Conservation (phyloP, 192 early-diverging fungal species). For the Gigaspora rosea region DNA sequence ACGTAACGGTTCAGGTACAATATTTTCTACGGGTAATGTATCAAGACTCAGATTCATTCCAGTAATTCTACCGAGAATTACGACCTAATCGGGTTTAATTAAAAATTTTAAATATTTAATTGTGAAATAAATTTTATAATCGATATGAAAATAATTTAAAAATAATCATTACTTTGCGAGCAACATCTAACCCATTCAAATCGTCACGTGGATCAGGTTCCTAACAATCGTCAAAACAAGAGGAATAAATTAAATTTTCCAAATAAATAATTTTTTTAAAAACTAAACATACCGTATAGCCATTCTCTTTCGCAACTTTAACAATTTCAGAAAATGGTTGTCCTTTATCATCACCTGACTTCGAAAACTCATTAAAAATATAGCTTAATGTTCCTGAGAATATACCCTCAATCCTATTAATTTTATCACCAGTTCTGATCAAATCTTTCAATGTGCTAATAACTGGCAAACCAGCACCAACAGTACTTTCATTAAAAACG, state of each 20-base stretch:
- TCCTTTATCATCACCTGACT: slow-evolving; percentile 46
- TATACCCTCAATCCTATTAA: slow-evolving; percentile 93
- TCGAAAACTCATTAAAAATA: slow-evolving; percentile 97
- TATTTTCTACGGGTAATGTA: slow-evolving; percentile 90
- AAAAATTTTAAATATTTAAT: slow-evolving; percentile 7
- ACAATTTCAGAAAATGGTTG: slow-evolving; percentile 89
- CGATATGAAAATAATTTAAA: slow-evolving; percentile 5
- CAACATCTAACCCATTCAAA: slow-evolving; percentile 98
- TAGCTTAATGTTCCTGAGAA: slow-evolving; percentile 97
- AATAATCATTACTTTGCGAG: slow-evolving; percentile 76
- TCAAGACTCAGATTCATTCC: slow-evolving; percentile 78
- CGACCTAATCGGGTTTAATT: slow-evolving; percentile 45
- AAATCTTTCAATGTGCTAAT: slow-evolving; percentile 89
- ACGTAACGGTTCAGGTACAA: slow-evolving; percentile 88
- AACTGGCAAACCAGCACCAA: slow-evolving; percentile 96
- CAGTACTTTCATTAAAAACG: slow-evolving; percentile 92
- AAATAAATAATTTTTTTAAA: background rate
- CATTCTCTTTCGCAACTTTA: slow-evolving; percentile 83
- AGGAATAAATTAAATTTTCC: slow-evolving; percentile 6
- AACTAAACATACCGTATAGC: slow-evolving; percentile 76
- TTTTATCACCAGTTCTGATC: slow-evolving; percentile 90
- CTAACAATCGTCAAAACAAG: slow-evolving; percentile 33
- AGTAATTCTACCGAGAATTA: slow-evolving; percentile 85
- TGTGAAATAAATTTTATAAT: background rate
- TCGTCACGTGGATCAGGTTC: slow-evolving; percentile 99